Conservation (phyloP, 2,329 filamentous ascomycete species). For the Colletotrichum gigasporum region DNA sequence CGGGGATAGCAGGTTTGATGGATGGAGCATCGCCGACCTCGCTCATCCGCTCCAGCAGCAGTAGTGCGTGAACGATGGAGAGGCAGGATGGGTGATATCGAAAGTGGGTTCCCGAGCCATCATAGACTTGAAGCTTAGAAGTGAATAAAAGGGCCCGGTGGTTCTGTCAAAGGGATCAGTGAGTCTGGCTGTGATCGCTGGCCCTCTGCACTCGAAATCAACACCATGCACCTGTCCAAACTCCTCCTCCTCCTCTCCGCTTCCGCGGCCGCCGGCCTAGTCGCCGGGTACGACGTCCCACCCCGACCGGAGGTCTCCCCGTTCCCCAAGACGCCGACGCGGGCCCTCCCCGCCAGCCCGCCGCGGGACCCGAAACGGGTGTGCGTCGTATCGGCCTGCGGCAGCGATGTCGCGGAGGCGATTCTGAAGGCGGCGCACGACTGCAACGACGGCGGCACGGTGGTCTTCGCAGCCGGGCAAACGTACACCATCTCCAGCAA, state of each 20-base stretch:
- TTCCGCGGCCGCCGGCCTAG: not conserved
- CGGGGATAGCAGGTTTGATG: not conserved
- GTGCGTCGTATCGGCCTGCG: not conserved
- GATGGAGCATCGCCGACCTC: not conserved
- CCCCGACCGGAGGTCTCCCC: not conserved
- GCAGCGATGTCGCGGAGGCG: conserved; percentile 40
- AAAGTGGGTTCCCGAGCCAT: not conserved
- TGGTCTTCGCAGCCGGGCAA: conserved; percentile 63
- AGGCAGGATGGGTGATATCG: not conserved
- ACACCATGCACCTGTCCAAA: not conserved
- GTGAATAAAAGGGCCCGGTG: too few relatives aligned
- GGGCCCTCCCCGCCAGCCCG: not conserved
- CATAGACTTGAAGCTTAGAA: not conserved
- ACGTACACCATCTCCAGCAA: conserved; percentile 71
- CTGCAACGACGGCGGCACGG: conserved; percentile 71
- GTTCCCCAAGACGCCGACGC: not conserved
- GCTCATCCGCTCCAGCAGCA: not conserved
- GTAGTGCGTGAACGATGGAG: not conserved
- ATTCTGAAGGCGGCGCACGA: conserved; percentile 63
- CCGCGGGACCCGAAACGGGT: not conserved
- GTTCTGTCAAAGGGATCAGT: too few relatives aligned
- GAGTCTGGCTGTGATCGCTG: too few relatives aligned
- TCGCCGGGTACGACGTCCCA: not conserved
- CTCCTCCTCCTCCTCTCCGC: not conserved
- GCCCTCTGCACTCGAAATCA: too few relatives aligned